phyloP scores from a whole-genome alignment of 352 stramenopile species.

The Phytophthora multivora region DNA sequence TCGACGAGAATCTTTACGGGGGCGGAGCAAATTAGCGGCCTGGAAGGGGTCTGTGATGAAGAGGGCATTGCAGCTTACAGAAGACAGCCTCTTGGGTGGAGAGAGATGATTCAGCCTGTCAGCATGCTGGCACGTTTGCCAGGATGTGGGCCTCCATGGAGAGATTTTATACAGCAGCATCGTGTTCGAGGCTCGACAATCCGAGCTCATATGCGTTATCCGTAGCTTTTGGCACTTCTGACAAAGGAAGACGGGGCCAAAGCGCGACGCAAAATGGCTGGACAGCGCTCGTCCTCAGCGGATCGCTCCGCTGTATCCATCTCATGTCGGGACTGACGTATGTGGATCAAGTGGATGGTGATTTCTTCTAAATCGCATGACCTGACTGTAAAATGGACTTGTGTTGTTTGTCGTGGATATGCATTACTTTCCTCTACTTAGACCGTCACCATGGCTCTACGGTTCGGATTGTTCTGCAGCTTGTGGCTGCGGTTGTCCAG shows the following conservation, averaged over 20 bases:
- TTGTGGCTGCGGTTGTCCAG: constrained; percentile 87
- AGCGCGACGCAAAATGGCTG: constrained; percentile 17
- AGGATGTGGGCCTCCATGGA: neutral
- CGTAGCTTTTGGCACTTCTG: constrained; percentile 17
- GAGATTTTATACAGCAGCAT: neutral
- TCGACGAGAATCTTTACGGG: neutral
- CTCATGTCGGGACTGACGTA: constrained; percentile 8
- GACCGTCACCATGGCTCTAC: constrained; percentile 74
- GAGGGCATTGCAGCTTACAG: neutral
- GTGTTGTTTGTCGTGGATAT: constrained; percentile 15
- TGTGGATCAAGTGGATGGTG: constrained; percentile 3
- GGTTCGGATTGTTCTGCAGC: constrained; percentile 85
- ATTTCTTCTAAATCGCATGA: neutral
- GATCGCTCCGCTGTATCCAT: neutral
- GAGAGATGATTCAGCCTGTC: neutral
- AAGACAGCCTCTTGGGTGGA: neutral
- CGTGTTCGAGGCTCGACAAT: constrained; percentile 6
- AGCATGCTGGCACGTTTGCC: neutral
- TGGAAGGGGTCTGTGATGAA: too few species aligned
- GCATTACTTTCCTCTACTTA: constrained; percentile 43
- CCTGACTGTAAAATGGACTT: constrained; percentile 11
- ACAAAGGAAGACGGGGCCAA: constrained; percentile 22
- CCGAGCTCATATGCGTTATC: constrained; percentile 18
- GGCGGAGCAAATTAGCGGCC: neutral
- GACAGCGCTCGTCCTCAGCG: constrained; percentile 1